Evolutionary conservation across 805 yeast genomes (phyloP).

Genomic region (Phaffomyces opuntiae): DNA sequence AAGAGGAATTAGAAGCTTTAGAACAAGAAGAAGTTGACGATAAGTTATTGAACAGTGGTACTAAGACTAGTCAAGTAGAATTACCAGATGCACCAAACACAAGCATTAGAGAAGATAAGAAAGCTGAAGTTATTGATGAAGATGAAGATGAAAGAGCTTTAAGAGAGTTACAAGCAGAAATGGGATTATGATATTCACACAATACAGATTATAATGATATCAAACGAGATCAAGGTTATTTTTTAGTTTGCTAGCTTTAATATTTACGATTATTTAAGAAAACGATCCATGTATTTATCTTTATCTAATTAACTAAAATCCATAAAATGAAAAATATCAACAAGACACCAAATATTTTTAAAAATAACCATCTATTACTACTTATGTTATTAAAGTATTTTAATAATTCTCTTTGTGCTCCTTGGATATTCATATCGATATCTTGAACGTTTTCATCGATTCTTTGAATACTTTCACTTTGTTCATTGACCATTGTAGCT

Average conservation of each 20-base stretch:
- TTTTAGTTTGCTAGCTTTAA: neutral
- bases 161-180: conserved; percentile 75
- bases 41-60: conserved; percentile 41
- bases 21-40: conserved; percentile 27
- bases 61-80: conserved; percentile 18
- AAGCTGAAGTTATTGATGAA: conserved; percentile 49
- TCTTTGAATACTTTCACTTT: conserved; percentile 91
- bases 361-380: conserved; percentile 86
- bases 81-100: conserved; percentile 43
- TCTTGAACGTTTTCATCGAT: conserved; percentile 95
- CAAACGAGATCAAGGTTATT: no score
- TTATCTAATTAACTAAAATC: conserved; percentile 60
- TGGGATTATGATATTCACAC: conserved; percentile 51
- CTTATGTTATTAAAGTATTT: conserved; percentile 85
- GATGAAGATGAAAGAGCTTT: conserved; percentile 84
- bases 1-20: conserved; percentile 10
- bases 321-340: conserved; percentile 69
- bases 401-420: conserved; percentile 90
- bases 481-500: conserved; percentile 97
- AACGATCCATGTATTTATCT: neutral
- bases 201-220: neutral
- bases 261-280: neutral
- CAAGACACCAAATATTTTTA: conserved; percentile 82
- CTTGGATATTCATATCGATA: conserved; percentile 77
- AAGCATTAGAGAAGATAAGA: conserved; percentile 21